Conservation (phyloP, 345 rosid species). For the Raphanus sativus region DNA sequence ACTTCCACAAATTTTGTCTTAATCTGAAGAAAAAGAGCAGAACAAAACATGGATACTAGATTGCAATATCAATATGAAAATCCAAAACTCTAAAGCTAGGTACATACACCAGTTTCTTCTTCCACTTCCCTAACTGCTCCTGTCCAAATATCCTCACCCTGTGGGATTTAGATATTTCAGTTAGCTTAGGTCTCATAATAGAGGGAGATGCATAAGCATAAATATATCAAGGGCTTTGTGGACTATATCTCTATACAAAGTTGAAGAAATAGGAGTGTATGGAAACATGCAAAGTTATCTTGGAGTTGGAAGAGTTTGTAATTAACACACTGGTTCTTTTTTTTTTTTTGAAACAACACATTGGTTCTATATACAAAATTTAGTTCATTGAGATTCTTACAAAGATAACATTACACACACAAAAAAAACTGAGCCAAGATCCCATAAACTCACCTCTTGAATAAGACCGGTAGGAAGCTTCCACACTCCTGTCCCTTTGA, state of each 20-base stretch:
- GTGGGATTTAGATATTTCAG: not conserved
- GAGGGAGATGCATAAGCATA: not conserved
- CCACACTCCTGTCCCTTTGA: not conserved
- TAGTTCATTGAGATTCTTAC: not conserved
- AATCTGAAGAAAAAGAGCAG: conserved; percentile 40
- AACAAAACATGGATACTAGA: not conserved
- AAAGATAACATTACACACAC: not conserved
- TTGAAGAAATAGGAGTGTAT: not conserved
- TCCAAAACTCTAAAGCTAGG: not conserved
- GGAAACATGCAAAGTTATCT: not conserved
- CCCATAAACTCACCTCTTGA: not conserved
- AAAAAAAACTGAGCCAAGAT: not conserved
- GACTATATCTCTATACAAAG: not conserved
- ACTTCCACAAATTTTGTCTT: conserved; percentile 57
- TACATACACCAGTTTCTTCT: conserved; percentile 14
- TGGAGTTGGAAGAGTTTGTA: not conserved
- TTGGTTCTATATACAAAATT: not conserved
- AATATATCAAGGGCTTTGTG: not conserved
- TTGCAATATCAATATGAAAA: not conserved
- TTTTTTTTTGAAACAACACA: too few relatives aligned
- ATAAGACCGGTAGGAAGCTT: not conserved
- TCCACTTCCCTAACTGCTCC: conserved; percentile 9
- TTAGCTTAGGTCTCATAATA: not conserved
- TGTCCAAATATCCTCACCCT: conserved; percentile 4
- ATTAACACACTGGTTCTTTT: too few relatives aligned